A percentile compares a stretch with the other conserved stretches of the same genome.
Evolutionary conservation across 2,329 filamentous ascomycete species (phyloP).

Genomic region (Dichotomopilus funicola): DNA sequence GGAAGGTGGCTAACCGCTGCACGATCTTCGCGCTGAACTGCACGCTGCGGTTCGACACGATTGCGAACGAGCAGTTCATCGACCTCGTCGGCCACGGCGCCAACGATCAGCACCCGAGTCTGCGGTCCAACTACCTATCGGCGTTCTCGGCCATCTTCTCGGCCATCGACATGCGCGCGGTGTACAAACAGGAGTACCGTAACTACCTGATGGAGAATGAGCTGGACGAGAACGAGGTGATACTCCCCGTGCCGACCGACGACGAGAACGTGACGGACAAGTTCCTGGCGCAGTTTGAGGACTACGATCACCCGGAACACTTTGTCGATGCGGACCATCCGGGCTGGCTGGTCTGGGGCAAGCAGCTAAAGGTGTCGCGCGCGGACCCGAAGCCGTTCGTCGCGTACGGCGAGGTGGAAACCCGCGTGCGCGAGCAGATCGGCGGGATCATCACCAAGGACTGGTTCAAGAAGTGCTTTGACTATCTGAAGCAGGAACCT

Average conservation of each 20-base stretch:
- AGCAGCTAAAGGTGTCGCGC: constrained; percentile 73
- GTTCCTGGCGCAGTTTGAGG: constrained; percentile 71
- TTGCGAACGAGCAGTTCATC: constrained; percentile 76
- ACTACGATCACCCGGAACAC: constrained; percentile 68
- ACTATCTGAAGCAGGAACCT: constrained; percentile 92
- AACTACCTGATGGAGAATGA: constrained; percentile 81
- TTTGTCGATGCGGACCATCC: constrained; percentile 89
- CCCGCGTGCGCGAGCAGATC: constrained; percentile 66
- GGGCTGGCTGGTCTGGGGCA: constrained; percentile 94
- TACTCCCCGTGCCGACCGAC: constrained; percentile 65
- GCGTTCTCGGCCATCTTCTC: constrained; percentile 72
- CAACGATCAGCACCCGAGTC: constrained; percentile 82
- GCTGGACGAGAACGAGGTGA: constrained; percentile 66
- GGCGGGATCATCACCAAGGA: constrained; percentile 71
- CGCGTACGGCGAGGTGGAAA: constrained; percentile 75
- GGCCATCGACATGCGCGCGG: constrained; percentile 78
- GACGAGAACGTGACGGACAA: constrained; percentile 72
- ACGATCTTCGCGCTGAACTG: constrained; percentile 86
- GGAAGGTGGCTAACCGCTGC: constrained; percentile 90
- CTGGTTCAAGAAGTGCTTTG: constrained; percentile 85
- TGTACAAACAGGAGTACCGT: constrained; percentile 79
- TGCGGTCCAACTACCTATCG: constrained; percentile 74
- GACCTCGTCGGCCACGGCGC: constrained; percentile 76
- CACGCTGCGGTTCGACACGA: constrained; percentile 82
- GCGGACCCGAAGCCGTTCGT: constrained; percentile 62